These are phyloP conservation scores for Rhododendron kiyosumense DNA, from an alignment of 148 eudicot species.

Conservation along the genomic window DNA sequence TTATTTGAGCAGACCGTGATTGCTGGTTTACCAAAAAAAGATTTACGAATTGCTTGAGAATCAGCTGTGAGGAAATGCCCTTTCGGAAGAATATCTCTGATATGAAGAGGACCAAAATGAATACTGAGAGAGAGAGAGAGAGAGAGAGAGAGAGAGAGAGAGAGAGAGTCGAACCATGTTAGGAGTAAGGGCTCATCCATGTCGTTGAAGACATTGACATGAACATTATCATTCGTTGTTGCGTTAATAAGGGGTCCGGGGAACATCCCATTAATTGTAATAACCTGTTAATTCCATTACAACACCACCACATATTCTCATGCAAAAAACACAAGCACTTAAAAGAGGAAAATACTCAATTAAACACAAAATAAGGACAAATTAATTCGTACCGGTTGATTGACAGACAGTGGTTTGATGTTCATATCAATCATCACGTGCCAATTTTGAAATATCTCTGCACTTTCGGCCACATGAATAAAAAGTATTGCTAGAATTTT, in stretches of 20 bases:
- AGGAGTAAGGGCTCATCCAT: conserved; percentile 39
- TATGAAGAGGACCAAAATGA: not conserved
- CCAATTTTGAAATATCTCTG: not conserved
- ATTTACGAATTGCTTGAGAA: too few species aligned
- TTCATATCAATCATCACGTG: not conserved
- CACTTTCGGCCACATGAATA: not conserved
- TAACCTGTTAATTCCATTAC: conserved; percentile 24
- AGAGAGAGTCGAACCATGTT: conserved; percentile 29
- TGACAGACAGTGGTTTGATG: not conserved
- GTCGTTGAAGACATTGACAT: conserved; percentile 40
- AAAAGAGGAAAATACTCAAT: not conserved
- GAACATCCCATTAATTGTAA: conserved; percentile 42
- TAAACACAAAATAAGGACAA: not conserved
- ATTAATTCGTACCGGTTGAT: not conserved
- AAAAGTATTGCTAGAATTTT: not conserved
- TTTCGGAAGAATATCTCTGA: too few species aligned
- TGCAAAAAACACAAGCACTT: not conserved
- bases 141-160: not conserved
- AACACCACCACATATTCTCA: not conserved
- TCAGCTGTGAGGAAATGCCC: too few species aligned
- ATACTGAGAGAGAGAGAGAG: too few species aligned
- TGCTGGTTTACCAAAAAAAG: too few species aligned
- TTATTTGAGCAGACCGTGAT: too few species aligned
- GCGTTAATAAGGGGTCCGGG: conserved; percentile 51
- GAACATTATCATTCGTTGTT: conserved; percentile 35